Percentiles rank a stretch among this genome's conserved stretches.
Conservation (phyloP, 257 asterid species). For the Solanum paucissectum region DNA sequence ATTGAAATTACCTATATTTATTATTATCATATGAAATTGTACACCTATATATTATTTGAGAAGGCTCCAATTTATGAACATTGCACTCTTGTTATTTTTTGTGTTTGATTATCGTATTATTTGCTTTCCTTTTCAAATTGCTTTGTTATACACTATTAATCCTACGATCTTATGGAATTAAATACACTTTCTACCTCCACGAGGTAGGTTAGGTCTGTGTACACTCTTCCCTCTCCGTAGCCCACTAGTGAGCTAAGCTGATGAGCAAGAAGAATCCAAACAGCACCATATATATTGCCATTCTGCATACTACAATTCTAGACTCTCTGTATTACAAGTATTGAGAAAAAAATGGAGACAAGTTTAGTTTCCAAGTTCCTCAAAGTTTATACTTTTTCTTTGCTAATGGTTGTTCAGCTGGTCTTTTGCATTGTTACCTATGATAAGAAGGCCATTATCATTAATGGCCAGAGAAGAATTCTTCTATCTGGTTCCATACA, state of each 20-base stretch:
- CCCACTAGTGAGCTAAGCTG: background rate
- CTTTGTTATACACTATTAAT: too few relatives aligned
- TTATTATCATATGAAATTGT: background rate
- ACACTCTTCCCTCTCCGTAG: background rate
- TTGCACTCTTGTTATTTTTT: background rate
- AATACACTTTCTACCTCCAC: too few relatives aligned
- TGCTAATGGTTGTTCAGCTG: constrained; percentile 23
- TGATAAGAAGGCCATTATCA: constrained; percentile 41
- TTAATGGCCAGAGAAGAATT: constrained; percentile 53
- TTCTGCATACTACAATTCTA: constrained; percentile 14
- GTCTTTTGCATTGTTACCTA: constrained; percentile 33
- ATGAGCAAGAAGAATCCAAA: constrained; percentile 11
- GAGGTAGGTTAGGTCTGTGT: background rate
- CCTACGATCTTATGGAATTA: too few relatives aligned
- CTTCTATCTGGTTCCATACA: constrained; percentile 70
- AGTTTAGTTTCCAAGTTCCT: constrained; percentile 29
- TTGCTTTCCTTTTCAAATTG: too few relatives aligned
- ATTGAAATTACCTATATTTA: background rate
- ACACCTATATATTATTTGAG: background rate
- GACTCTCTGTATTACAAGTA: background rate
- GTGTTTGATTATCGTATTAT: too few relatives aligned
- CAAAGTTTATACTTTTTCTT: constrained; percentile 15
- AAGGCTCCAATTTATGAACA: background rate
- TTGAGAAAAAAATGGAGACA: constrained; percentile 23
- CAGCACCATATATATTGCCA: constrained; percentile 12